Base-by-base conservation (phyloP, 768 basidiomycete species). In the Hygrocybe punicea region DNA sequence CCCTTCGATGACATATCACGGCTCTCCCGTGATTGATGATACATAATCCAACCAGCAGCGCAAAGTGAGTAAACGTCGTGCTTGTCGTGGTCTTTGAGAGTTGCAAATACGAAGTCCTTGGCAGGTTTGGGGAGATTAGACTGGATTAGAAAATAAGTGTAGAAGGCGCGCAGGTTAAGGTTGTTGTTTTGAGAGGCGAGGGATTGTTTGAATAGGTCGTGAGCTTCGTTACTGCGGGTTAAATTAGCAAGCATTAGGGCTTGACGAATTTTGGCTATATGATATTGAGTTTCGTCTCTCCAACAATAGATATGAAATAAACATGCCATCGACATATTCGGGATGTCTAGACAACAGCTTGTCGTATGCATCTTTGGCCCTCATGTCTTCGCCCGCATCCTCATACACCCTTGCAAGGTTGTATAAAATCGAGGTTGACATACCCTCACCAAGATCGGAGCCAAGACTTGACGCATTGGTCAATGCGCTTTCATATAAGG, bases 381-480 rank as follows among this genome's bases (percentile, higher is more conserved):
- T 78, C 1, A 72, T 78, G 4, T 80, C 78, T 35, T 91, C 86
- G 1, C 88, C 88, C 53, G 82, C 78, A 47, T 93, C 92, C 70
- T 99, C 97, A 64, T 93, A 95, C 14, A 89, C 87, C 57, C 94
- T 78, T 0, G 90, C 97, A 21, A 98, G 83, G 67, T 99, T 99
- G 73, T 92, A 98, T 45, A 94, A 73, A 23, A 94, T 83, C 0
- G 90, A 86, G 0, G 92, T 92, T 34, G 91, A 85, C 70, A 90
- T 80, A 1, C 78, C 83, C 65, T 94, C 91, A 2, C 79, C 80
- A 14, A 72, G 71, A 10, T 81, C 81, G 1, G 76, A 60, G 8
- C 67, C 75, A 21, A 83, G 71, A 17, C 67, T 65, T 3, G 80
- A 70, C 2, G 84, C 83, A 59, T 75, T 81, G 0, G 81, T 85